Base-by-base conservation (phyloP, 192 early-diverging fungal species). In the Coemansia sp. region DNA sequence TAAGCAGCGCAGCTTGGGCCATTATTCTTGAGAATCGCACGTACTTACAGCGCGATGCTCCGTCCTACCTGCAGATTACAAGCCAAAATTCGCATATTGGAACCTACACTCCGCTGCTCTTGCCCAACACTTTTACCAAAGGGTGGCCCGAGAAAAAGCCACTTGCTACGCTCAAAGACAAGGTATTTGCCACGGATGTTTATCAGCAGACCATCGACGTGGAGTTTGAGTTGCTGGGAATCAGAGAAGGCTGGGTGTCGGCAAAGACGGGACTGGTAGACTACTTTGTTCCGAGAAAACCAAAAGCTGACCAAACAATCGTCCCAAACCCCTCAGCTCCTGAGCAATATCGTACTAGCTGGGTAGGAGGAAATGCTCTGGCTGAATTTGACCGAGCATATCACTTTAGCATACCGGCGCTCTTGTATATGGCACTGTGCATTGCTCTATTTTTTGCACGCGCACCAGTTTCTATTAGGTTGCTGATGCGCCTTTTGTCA, bases 11-110 rank as follows among this genome's bases (percentile, higher is more conserved):
- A 5, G 43, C 61, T 14, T 62, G 61, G 61, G 61, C 61, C 2
- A 49, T 62, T 27, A 35, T 62, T 19, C 61, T 62, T 20, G 61
- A 62, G n/a, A 49, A 62, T 35, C 40, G 47, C n/a, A n/a, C 15
- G 7, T 62, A 27, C 19, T 47, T 43, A 9, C 20, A 35, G 29
- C 25, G 46, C n/a, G 43, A 62, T n/a, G 19, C 19, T 15, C 40
- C 40, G 40, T 41, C 40, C 6, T 41, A 41, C 40, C 10, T 41
- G 40, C 40, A 41, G 17, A 17, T 41, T 10, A 41, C 40, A 2
- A 10, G 6, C 6, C 14, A 4, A 41, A 17, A 11, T 17, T 10
- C 7, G 10, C 14, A 41, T 41, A 53, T 12, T 10, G 49, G 17
- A 22, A 53, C 49, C 2, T 62, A 62, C 45, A 62, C 29, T 20